phyloP scores from a whole-genome alignment of 169 alveolate species.

The Perkinsus olseni region DNA sequence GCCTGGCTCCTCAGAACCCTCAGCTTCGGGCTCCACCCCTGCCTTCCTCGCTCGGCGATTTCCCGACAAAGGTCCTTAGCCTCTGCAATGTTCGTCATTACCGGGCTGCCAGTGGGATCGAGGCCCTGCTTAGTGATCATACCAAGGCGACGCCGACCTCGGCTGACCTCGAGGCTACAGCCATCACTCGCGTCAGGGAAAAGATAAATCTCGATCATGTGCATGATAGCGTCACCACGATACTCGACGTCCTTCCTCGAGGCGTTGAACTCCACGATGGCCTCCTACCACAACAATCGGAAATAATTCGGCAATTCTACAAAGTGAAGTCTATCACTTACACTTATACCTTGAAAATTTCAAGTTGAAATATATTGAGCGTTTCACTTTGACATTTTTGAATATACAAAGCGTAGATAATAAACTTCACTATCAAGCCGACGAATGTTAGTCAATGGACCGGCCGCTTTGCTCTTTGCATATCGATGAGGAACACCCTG shows the following conservation, averaged over 20 bases:
- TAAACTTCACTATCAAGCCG: no score
- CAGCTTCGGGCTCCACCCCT: neutral
- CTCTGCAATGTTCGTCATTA: neutral
- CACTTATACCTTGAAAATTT: no score
- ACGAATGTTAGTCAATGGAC: no score
- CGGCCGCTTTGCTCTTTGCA: no score
- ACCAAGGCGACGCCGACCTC: neutral
- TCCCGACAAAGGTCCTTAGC: neutral
- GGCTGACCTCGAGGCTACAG: conserved; percentile 27
- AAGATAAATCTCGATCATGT: conserved; percentile 63
- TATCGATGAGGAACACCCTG: no score
- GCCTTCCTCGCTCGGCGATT: neutral
- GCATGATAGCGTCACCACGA: conserved; percentile 57
- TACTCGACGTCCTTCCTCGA: conserved; percentile 62
- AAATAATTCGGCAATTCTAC: no score
- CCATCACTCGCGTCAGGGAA: conserved; percentile 55
- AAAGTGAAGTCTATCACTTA: no score
- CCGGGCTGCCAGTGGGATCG: neutral
- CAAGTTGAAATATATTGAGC: no score
- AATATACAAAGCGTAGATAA: no score
- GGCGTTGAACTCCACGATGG: conserved; percentile 58
- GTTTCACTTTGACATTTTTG: no score
- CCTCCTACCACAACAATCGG: conserved; percentile 30
- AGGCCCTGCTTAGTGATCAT: neutral
- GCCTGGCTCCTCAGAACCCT: neutral